Percentiles rank a stretch among this genome's conserved stretches.
These are phyloP conservation scores for Sutorius eximius DNA, from an alignment of 1,284 basidiomycete species.

Conservation along the genomic window DNA sequence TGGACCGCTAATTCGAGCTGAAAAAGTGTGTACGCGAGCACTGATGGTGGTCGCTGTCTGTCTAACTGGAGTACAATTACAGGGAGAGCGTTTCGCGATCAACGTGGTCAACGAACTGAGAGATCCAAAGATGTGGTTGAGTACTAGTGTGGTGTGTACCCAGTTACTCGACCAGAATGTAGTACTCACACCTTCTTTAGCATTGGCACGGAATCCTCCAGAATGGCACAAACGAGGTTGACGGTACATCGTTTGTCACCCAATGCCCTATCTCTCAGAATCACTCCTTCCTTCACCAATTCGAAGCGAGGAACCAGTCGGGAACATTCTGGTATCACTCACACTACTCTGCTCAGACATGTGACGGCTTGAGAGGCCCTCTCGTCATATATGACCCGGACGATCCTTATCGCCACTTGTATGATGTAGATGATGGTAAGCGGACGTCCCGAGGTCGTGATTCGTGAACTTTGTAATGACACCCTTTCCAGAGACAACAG, in stretches of 20 bases:
- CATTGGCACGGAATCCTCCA: constrained; percentile 41
- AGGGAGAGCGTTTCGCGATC: constrained; percentile 27
- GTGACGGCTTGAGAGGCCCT: constrained; percentile 31
- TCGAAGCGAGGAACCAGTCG: constrained; percentile 31
- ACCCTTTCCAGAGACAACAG: constrained; percentile 27
- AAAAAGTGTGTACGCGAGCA: constrained; percentile 23
- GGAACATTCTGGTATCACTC: constrained; percentile 45
- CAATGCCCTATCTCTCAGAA: constrained; percentile 48
- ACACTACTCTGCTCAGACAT: constrained; percentile 35
- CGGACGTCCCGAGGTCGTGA: background rate
- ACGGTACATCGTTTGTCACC: constrained; percentile 36
- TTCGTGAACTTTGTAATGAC: background rate
- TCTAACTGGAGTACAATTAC: constrained; percentile 38
- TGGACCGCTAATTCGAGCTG: constrained; percentile 37
- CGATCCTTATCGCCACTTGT: constrained; percentile 34
- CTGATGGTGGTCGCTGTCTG: background rate
- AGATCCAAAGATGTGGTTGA: constrained; percentile 32
- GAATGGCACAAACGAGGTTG: constrained; percentile 25
- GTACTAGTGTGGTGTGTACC: constrained; percentile 33
- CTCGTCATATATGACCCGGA: constrained; percentile 38
- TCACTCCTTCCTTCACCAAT: constrained; percentile 40
- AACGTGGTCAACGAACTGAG: constrained; percentile 34
- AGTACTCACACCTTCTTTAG: constrained; percentile 29
- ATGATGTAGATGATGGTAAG: constrained; percentile 40
- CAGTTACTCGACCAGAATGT: constrained; percentile 22